Base-by-base conservation (phyloP, 1,284 basidiomycete species). In the Rhodotorula mucilaginosa region DNA sequence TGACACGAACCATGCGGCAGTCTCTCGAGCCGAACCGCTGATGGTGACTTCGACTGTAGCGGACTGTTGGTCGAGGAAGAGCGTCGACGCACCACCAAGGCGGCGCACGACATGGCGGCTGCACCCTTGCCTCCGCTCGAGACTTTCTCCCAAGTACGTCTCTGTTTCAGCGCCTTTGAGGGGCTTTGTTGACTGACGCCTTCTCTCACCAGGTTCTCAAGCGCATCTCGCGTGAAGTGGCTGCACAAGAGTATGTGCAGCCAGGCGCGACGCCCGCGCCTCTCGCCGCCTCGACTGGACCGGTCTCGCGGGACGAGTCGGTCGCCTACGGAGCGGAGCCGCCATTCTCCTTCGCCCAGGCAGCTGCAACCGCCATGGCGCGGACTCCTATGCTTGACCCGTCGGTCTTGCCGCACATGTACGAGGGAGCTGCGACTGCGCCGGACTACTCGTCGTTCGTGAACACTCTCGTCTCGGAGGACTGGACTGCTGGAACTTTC, bases 61-160 rank as follows among this genome's bases (percentile, higher is more conserved):
- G 72, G 68, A 0, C 57, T 76, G 1, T 59, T 69, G n/a, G 48
- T 51, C 7, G 72, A 71, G 7, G 72, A 74, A n/a, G 72, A 76
- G 49, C 54, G 54, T 2, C 68, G 74, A 4, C 54, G 74, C 0
- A 73, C 67, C 10, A 67, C 71, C 7, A 54, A 64, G 6, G 71
- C 69, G 0, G 74, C 70, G 6, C 67, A 69, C 29, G 61, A 63
- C 8, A 64, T 73, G 63, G 62, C 74, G 2, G 52, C 51, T 15
- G 60, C 57, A 2, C 58, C 62, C 4, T 44, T 58, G 3, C 56
- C 70, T 0, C 57, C 52, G 3, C 62, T 64, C 10, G 73, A 74
- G 29, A 61, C 68, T 12, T 74, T 74, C 52, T 68, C 73, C 8
- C 72, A 74, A 21, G 73, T 71, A 3, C 8, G 69, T 51, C 6